Evolutionary conservation across 495 filamentous ascomycete genomes (phyloP), one percentile per base, ranked within the genome.

Genomic region (Parmelia sp.): DNA sequence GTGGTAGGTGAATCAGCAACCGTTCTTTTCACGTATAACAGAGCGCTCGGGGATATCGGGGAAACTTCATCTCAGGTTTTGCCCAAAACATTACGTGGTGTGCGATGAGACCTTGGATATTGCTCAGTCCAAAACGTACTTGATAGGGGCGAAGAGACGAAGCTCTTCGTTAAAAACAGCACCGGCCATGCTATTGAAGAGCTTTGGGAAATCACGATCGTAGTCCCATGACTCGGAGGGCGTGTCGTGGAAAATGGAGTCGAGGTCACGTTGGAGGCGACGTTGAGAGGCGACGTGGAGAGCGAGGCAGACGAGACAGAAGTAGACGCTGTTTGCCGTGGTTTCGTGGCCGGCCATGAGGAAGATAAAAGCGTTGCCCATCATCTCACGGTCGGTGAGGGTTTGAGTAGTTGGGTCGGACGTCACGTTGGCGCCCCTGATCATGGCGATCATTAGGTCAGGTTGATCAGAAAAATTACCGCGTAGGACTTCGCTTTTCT

Each of bases 331-430:
- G 72, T 88, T 88, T 56, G 87, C 86, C 6, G 86, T 84, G 1
- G 88, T 88, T 70, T 90, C 88, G 71, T 91, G 88, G 27, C 88
- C 88, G 1, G 88, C 87, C 19, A 90, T 75, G 47, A 85, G 82
- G 71, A 88, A 85, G 68, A 90, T 82, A 72, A 89, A 91, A 15
- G 86, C 82, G 69, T 91, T 88, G 37, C 84, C 86, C 31, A 88
- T 76, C 66, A 91, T 85, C 56, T 90, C 87, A 21, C 75, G 73
- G 66, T 86, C 80, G 6, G 72, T 73, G 15, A 87, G 69, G 36
- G 75, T 61, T 58, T 74, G 74, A 37, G 7, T 65, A n/a, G 58
- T 15, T n/a, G 63, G 44, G 42, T 73, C 68, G 31, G 63, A 40
- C 19, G 74, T 71, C 40, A 62, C 23, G 19, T 71, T 75, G 42